Base-by-base conservation (phyloP, 1,284 basidiomycete species). In the Malassezia pachydermatis region DNA sequence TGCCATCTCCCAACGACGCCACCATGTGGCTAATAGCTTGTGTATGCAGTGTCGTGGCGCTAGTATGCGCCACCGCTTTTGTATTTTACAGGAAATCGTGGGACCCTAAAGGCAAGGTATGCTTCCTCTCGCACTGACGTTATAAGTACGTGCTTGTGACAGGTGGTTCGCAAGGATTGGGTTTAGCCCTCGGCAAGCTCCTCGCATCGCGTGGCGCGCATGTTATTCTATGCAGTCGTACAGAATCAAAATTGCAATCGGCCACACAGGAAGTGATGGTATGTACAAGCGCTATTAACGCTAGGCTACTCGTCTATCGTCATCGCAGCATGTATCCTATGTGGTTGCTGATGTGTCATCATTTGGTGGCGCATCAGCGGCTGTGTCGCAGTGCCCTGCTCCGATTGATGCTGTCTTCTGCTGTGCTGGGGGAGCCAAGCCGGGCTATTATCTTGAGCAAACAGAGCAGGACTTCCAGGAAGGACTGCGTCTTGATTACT, bases 91-190 rank as follows among this genome's bases (percentile, higher is more conserved):
- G 22, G 4, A 20, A 13, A 5, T 13, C 36, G 5, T 49, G 40
- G 47, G 19, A 32, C 14, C 29, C 30, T 10, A 5, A 27, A 3
- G 47, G 41, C 27, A 41, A 49, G 42, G 48, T 44, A 28, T 11
- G 42, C 22, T 13, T 1, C 10, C 11, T 2, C 2, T 9, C 5
- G 7, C 29, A 25, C 38, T 45, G 2, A 50, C n/a, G 14, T 28
- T 2, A 16, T n/a, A 27, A 66, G 55, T 45, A 63, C 40, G 54
- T 63, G n/a, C 46, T 67, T 81, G 75, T 88, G 44, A 84, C 86
- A 13, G 88, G 87, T 20, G 87, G 85, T 1, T 84, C 82, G 8
- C 77, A 81, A 19, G 87, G 87, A 1, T 78, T 88, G 2, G 87
- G 88, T 7, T 77, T 86, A 11, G 77, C 81, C 0, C 75, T 88